Percentiles rank a stretch among this genome's conserved stretches.
Evolutionary conservation across 1,139 yeast species (phyloP).

Genomic region (Kodamaea plutei): DNA sequence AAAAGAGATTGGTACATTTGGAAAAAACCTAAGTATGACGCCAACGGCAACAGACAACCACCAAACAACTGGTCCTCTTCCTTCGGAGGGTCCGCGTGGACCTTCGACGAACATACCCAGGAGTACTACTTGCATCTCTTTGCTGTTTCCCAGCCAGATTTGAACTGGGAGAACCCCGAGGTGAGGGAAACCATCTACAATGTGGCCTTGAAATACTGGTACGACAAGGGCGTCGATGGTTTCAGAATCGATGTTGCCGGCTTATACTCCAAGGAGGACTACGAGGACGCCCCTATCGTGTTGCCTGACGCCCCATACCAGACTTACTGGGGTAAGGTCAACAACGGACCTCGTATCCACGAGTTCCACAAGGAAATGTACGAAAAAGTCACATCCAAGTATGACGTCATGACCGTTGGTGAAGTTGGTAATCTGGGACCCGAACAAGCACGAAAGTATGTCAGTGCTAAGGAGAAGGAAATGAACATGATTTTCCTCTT

Average conservation of each 20-base stretch:
- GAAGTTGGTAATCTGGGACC: slow-evolving; percentile 44
- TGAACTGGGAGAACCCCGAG: slow-evolving; percentile 56
- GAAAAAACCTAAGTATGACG: slow-evolving; percentile 46
- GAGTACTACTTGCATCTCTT: slow-evolving; percentile 53
- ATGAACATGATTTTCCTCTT: slow-evolving; percentile 51
- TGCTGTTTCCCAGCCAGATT: slow-evolving; percentile 52
- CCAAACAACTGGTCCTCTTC: slow-evolving; percentile 55
- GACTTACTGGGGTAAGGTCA: slow-evolving; percentile 26
- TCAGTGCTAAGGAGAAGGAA: slow-evolving; percentile 45
- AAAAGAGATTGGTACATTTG: slow-evolving; percentile 63
- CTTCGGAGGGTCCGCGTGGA: slow-evolving; percentile 56
- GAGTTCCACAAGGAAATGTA: slow-evolving; percentile 54
- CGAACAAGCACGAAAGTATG: slow-evolving; percentile 43
- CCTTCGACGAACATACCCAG: slow-evolving; percentile 45
- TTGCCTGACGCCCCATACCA: slow-evolving; percentile 40
- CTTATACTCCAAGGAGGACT: slow-evolving; percentile 47
- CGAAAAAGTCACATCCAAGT: slow-evolving; percentile 38
- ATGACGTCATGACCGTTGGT: slow-evolving; percentile 56
- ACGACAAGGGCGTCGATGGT: slow-evolving; percentile 53
- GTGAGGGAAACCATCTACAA: slow-evolving; percentile 50
- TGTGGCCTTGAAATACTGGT: slow-evolving; percentile 51
- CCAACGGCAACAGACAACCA: slow-evolving; percentile 44
- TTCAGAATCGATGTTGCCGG: slow-evolving; percentile 56
- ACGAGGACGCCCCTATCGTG: slow-evolving; percentile 47
- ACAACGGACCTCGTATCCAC: slow-evolving; percentile 52